phyloP scores from a whole-genome alignment of 2,329 filamentous ascomycete genomes.

The Fusarium compactum region DNA sequence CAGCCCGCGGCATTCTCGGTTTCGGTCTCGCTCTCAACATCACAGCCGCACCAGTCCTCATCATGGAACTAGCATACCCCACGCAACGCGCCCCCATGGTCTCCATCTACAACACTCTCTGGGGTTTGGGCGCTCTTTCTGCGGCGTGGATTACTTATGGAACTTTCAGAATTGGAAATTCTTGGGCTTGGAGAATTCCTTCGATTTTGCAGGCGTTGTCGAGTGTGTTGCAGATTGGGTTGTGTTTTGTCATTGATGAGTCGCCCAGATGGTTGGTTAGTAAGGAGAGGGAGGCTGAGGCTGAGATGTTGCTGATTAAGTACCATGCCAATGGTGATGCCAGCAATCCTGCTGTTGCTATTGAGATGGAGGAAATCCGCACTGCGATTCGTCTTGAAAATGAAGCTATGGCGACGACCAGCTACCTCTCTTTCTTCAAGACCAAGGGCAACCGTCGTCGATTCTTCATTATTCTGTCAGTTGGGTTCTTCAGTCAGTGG shows the following conservation, averaged over 20 bases:
- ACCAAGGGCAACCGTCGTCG: conserved; percentile 20
- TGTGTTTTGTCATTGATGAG: conserved; percentile 16
- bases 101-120: conserved; percentile 24
- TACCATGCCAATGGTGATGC: conserved; percentile 21
- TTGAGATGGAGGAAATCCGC: conserved; percentile 21
- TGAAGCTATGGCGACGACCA: conserved; percentile 4
- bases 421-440: conserved; percentile 20
- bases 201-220: conserved; percentile 15
- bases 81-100: conserved; percentile 23
- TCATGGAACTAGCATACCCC: conserved; percentile 22
- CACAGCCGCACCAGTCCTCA: conserved; percentile 13
- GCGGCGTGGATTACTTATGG: conserved; percentile 21
- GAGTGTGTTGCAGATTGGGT: conserved; percentile 1
- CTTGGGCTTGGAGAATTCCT: conserved; percentile 18
- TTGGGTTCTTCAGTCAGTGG: conserved; percentile 23
- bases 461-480: conserved; percentile 20
- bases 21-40: conserved; percentile 15
- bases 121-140: conserved; percentile 15
- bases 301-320: conserved; percentile 6
- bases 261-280: conserved; percentile 16
- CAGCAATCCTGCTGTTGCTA: conserved; percentile 6
- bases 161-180: conserved; percentile 15
- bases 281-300: conserved; percentile 12
- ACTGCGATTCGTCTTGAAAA: conserved; percentile 19
- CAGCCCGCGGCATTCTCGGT: conserved; percentile 17